Evolutionary conservation across 2,329 filamentous ascomycete species (phyloP).

Genomic region (Graphilbum ipis-grandicollis): DNA sequence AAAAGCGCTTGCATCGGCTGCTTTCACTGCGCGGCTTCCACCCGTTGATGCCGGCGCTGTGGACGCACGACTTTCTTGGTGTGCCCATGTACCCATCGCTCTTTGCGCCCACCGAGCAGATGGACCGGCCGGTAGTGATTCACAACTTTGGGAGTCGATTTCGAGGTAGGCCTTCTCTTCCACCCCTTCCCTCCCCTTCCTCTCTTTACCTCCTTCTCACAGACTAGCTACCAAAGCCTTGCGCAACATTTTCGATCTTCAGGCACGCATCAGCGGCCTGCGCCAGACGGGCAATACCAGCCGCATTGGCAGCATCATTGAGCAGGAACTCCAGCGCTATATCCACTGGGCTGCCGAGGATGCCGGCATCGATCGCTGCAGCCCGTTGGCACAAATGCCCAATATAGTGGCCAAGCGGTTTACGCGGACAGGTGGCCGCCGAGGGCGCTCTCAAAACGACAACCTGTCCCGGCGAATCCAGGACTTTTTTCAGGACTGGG

Average conservation of each 20-base stretch:
- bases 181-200: too few species aligned
- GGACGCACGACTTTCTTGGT: slow-evolving; percentile 16
- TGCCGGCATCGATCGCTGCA: slow-evolving; percentile 11
- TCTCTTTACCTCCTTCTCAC: too few species aligned
- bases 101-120: slow-evolving; percentile 12
- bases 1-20: slow-evolving; percentile 16
- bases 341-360: slow-evolving; percentile 16
- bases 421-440: not conserved
- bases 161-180: too few species aligned
- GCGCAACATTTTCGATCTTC: slow-evolving; percentile 16
- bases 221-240: slow-evolving; percentile 19
- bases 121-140: slow-evolving; percentile 12
- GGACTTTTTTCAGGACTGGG: too few species aligned
- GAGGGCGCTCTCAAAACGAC: too few species aligned
- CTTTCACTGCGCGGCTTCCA: slow-evolving; percentile 17
- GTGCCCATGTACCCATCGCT: slow-evolving; percentile 16
- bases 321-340: slow-evolving; percentile 15
- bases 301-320: slow-evolving; percentile 13
- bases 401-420: slow-evolving; percentile 11
- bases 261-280: slow-evolving; percentile 14
- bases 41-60: slow-evolving; percentile 16
- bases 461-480: too few species aligned
- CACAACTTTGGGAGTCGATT: slow-evolving; percentile 13
- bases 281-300: slow-evolving; percentile 13
- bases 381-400: slow-evolving; percentile 19